These are phyloP conservation scores for Candida chilensis DNA, from an alignment of 805 yeast species.

Conservation along the genomic window DNA sequence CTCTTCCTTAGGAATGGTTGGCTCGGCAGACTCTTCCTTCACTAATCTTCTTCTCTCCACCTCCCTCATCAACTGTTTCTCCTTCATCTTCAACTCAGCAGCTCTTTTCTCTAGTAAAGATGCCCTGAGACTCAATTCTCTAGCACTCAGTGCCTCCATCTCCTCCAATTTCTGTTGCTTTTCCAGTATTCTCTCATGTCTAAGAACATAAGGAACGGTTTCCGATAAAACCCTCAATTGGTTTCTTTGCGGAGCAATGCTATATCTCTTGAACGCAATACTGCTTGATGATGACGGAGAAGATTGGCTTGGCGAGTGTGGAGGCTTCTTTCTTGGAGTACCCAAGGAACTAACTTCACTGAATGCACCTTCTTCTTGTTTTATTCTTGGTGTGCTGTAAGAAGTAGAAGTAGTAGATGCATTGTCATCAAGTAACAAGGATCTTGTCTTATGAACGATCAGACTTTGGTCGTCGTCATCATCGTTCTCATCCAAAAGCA, in stretches of 20 bases:
- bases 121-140: slow-evolving; percentile 66
- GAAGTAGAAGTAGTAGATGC: too few relatives aligned
- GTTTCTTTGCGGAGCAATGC: slow-evolving; percentile 41
- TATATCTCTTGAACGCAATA: slow-evolving; percentile 29
- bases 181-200: slow-evolving; percentile 66
- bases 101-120: slow-evolving; percentile 70
- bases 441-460: too few relatives aligned
- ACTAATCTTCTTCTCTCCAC: slow-evolving; percentile 15
- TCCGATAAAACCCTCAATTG: slow-evolving; percentile 73
- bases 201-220: slow-evolving; percentile 75
- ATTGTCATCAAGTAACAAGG: background rate
- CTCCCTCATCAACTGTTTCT: slow-evolving; percentile 38
- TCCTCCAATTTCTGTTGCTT: slow-evolving; percentile 76
- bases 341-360: background rate
- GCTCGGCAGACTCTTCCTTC: slow-evolving; percentile 4
- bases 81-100: slow-evolving; percentile 60
- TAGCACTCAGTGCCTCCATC: slow-evolving; percentile 69
- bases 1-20: background rate
- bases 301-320: slow-evolving; percentile 14
- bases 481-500: slow-evolving; percentile 21
- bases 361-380: background rate
- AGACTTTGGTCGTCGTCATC: slow-evolving; percentile 2
- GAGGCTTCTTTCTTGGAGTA: background rate
- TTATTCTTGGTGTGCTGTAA: too few relatives aligned
- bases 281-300: slow-evolving; percentile 18